phyloP scores from a whole-genome alignment of 1,284 basidiomycete genomes.

The Ustilago curta region DNA sequence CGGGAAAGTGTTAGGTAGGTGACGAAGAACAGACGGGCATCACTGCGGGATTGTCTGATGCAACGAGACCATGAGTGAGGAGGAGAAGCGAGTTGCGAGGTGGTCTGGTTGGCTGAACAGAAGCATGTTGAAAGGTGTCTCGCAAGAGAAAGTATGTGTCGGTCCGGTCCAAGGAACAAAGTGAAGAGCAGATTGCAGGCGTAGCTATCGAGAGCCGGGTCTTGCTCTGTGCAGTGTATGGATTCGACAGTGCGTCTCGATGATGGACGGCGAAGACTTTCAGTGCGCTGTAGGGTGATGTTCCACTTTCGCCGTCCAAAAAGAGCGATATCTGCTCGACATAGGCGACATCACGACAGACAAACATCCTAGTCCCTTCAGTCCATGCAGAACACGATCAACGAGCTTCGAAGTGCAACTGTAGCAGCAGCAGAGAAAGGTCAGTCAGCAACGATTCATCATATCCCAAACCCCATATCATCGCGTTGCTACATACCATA shows the following conservation, averaged over 20 bases:
- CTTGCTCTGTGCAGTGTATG: too few relatives aligned
- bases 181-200: too few relatives aligned
- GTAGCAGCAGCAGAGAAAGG: neutral
- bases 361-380: neutral
- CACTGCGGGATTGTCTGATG: neutral
- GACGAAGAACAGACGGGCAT: neutral
- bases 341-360: neutral
- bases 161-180: too few relatives aligned
- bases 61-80: neutral
- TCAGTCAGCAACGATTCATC: neutral
- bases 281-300: neutral
- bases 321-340: too few relatives aligned
- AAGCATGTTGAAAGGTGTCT: neutral
- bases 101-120: neutral
- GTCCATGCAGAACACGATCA: neutral
- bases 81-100: neutral
- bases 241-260: too few relatives aligned
- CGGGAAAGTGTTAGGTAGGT: neutral
- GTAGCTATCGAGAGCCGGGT: too few relatives aligned
- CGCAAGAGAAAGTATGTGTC: too few relatives aligned
- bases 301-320: neutral
- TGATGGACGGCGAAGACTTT: too few relatives aligned
- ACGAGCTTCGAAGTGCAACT: slow-evolving; percentile 56
- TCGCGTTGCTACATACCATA: slow-evolving; percentile 76
- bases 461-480: too few relatives aligned